Base-by-base conservation (phyloP, 192 early-diverging fungal species). In the Coemansia sp. region DNA sequence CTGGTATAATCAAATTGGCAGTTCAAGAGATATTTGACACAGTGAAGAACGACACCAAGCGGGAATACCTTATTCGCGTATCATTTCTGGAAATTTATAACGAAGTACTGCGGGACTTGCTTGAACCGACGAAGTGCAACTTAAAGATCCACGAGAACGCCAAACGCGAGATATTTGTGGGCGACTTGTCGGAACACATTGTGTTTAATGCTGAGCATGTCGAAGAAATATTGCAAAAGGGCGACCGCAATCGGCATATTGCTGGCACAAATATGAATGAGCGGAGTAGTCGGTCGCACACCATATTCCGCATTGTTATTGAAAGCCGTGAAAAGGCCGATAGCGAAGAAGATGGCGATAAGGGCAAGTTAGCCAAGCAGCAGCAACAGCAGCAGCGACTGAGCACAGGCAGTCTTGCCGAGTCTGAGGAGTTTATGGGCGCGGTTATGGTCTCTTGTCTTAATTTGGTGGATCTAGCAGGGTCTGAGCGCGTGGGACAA, bases 11-110 rank as follows among this genome's bases (percentile, higher is more conserved):
- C 38, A 78, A 77, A 38, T 79, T 83, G 30, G 83, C 89, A 5
- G 83, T 88, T 20, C 64, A 72, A 3, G 72, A 87, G 53, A 83
- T 91, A 50, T 89, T 89, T 63, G 53, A 65, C 14, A 63, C 68
- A 19, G 70, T 80, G 23, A 63, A 66, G 18, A 50, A 47, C 20
- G 72, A 73, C 28, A 30, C 48, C 6, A 80, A 84, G 16, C 85
- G 89, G 12, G 91, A 94, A 69, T 99, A 89, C 55, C 69, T 97
- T 20, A 62, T 99, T 35, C 86, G 93, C 47, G 97, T 97, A n/a
- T 92, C 91, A 23, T 99, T 97, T 70, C 59, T 99, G 55, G 97
- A 99, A 68, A 98, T 99, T 36, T 99, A 99, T 76, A 96, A 96
- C 72, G 94, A 96, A 65, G 84, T 80, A 0, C 86, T 99, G 53